A percentile compares a stretch with the other conserved stretches of the same genome.
Evolutionary conservation across 495 filamentous ascomycete genomes (phyloP).

Genomic region (Penicillium subrubescens): DNA sequence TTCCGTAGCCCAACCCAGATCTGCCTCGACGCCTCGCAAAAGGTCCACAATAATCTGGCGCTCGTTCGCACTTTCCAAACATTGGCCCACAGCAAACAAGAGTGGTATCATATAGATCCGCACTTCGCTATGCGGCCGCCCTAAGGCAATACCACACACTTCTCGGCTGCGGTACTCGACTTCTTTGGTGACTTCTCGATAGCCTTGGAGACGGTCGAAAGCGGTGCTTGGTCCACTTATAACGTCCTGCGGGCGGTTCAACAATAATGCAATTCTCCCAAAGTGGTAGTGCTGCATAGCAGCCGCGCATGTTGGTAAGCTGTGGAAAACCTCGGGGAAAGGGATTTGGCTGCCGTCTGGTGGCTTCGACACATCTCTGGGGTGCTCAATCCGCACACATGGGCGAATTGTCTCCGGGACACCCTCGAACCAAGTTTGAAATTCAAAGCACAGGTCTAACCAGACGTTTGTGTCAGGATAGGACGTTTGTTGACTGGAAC

Average conservation of each 20-base stretch:
- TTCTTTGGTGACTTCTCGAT: slow-evolving; percentile 47
- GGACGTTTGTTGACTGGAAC: background rate
- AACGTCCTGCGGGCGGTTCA: slow-evolving; percentile 42
- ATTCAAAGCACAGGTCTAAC: slow-evolving; percentile 42
- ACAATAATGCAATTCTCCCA: slow-evolving; percentile 38
- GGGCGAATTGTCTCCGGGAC: slow-evolving; percentile 47
- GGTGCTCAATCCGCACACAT: slow-evolving; percentile 40
- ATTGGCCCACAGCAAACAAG: slow-evolving; percentile 43
- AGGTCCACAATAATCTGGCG: slow-evolving; percentile 42
- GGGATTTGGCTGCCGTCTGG: slow-evolving; percentile 27
- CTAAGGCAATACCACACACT: slow-evolving; percentile 43
- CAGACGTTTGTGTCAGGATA: slow-evolving; percentile 36
- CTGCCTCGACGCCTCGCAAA: slow-evolving; percentile 40
- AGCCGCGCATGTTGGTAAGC: slow-evolving; percentile 36
- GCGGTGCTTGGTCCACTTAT: slow-evolving; percentile 40
- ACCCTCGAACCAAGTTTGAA: slow-evolving; percentile 45
- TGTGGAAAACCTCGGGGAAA: slow-evolving; percentile 44
- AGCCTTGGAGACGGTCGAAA: slow-evolving; percentile 44
- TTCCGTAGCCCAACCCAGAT: slow-evolving; percentile 43
- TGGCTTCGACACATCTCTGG: slow-evolving; percentile 32
- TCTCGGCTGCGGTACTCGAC: slow-evolving; percentile 45
- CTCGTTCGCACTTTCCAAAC: slow-evolving; percentile 37
- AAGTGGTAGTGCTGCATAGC: slow-evolving; percentile 49
- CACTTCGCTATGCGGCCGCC: slow-evolving; percentile 37
- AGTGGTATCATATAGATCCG: slow-evolving; percentile 43